phyloP scores from a whole-genome alignment of 1,284 basidiomycete genomes.

The Anthracocystis setariae region DNA sequence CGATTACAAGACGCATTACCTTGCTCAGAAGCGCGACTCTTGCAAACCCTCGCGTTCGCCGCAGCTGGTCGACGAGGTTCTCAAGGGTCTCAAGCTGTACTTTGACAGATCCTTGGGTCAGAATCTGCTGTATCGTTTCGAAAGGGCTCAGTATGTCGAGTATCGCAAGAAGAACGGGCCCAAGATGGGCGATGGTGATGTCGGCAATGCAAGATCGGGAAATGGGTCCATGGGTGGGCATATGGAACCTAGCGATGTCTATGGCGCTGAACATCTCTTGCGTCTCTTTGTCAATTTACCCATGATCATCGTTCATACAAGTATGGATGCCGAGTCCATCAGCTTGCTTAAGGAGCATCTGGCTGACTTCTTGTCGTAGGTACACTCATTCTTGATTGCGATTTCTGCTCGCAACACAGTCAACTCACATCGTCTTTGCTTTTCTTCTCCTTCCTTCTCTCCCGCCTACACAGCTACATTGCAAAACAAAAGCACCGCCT shows the following conservation, averaged over 20 bases:
- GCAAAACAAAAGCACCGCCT: conserved; percentile 75
- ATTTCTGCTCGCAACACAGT: too few species aligned
- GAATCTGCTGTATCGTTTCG: conserved; percentile 92
- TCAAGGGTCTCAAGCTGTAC: conserved; percentile 89
- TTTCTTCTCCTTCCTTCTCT: too few species aligned
- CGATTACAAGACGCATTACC: conserved; percentile 73
- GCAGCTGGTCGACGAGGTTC: conserved; percentile 78
- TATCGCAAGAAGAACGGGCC: conserved; percentile 77
- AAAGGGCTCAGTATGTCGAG: conserved; percentile 88
- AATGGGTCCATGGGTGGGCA: conserved; percentile 39
- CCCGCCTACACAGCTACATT: conserved; percentile 74
- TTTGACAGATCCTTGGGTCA: conserved; percentile 91
- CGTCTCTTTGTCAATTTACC: conserved; percentile 79
- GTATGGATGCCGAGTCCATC: conserved; percentile 89
- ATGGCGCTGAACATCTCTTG: conserved; percentile 93
- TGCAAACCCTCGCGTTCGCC: conserved; percentile 70
- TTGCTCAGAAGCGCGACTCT: conserved; percentile 11
- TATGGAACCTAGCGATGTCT: conserved; percentile 87
- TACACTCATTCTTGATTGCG: too few species aligned
- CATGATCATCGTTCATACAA: conserved; percentile 85
- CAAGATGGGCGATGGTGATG: conserved; percentile 69
- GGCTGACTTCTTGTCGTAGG: conserved; percentile 85
- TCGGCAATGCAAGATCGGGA: conserved; percentile 69
- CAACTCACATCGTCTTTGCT: too few species aligned
- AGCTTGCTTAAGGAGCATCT: conserved; percentile 86